Evolutionary conservation across 176 grass and related monocot genomes (phyloP), one percentile per base, ranked within the genome.

Genomic region (Chloris gayana): DNA sequence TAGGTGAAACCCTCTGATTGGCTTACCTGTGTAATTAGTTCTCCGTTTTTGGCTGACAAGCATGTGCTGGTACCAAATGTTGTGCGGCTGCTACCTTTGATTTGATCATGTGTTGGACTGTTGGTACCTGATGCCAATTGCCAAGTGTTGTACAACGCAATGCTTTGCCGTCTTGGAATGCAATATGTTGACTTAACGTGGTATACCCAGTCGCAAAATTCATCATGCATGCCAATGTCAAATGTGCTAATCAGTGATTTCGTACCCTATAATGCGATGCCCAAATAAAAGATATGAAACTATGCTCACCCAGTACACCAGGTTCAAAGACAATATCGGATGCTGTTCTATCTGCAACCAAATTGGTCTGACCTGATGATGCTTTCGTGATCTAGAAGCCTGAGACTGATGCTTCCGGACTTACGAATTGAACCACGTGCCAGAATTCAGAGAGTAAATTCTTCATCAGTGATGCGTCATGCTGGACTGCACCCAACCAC

Each of bases 1-100:
- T 93, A 83, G 83, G 72, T 45, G 79, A 78, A 73, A 29, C 56
- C 30, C 80, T 18, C 66, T 82, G 69, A 77, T 72, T 93, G 58
- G 70, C 70, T 89, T 93, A 87, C 90, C 76, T 89, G 41, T 96
- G 90, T 96, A 96, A 96, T 96, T 96, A 96, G 85, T 80, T 90
- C 67, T 63, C 80, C 63, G 49, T 35, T 78, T 82, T 72, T 74
- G 15, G 25, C 57, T 83, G 67, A 70, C 81, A 70, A 44, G 80
- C 66, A 54, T 41, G 35, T 50, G 39, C 75, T 21, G 64, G 64
- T 88, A 62, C 30, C 66, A 42, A 78, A 72, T 78, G 73, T 60
- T 67, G 31, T 49, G 88, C 68, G 19, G 73, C 79, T 69, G 74
- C 63, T 65, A 38, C 24, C 75, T 59, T 21, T 22, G 25, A 38